phyloP scores from a whole-genome alignment of 768 basidiomycete genomes.

The Phaeotremella skinneri region DNA sequence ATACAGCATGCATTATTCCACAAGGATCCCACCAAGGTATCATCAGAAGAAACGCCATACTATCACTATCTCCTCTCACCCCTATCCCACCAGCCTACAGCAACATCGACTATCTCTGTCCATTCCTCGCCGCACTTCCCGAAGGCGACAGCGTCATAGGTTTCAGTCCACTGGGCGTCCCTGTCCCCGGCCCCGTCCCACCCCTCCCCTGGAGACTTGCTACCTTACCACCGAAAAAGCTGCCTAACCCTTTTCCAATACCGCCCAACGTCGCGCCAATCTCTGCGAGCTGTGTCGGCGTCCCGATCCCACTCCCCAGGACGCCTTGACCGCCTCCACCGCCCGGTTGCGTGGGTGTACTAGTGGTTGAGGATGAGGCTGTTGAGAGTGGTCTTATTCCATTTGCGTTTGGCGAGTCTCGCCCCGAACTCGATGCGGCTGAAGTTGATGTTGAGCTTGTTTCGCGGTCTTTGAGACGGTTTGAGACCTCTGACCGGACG shows the following conservation, averaged over 20 bases:
- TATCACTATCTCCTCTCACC: no score
- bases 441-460: background rate
- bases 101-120: background rate
- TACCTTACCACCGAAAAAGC: constrained; percentile 45
- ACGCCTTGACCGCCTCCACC: background rate
- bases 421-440: background rate
- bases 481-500: constrained; percentile 60
- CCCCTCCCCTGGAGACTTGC: constrained; percentile 26
- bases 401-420: background rate
- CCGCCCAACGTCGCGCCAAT: constrained; percentile 45
- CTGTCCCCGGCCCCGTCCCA: background rate
- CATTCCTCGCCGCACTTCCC: background rate
- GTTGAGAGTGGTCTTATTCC: background rate
- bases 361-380: background rate
- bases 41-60: no score
- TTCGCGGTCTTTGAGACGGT: constrained; percentile 41
- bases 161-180: constrained; percentile 27
- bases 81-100: no score
- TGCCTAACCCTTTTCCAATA: constrained; percentile 46
- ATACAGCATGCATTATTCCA: no score
- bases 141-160: constrained; percentile 28
- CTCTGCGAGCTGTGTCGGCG: constrained; percentile 30
- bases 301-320: background rate
- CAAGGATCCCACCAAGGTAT: no score
- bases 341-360: background rate